Base-by-base conservation (phyloP, 352 stramenopile genomes). In the Thraustochytrium sp. region DNA sequence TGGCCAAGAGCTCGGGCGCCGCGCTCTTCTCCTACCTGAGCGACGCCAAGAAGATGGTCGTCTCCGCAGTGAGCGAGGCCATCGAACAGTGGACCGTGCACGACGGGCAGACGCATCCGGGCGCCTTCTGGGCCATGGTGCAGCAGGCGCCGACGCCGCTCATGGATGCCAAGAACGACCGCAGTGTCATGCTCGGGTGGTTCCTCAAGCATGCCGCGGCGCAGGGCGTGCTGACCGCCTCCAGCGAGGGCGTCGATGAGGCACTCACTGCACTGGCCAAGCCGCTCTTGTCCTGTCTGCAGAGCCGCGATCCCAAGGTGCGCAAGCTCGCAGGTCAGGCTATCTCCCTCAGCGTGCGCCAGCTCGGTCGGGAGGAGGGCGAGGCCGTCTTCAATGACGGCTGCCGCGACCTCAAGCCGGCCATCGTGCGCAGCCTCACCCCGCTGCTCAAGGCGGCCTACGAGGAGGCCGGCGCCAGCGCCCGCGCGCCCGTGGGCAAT, bases 11-110 rank as follows among this genome's bases (percentile, higher is more conserved):
- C 21, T 75, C 44, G 1, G 68, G 44, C 11, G 53, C 26, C 5
- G 23, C 46, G 16, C 13, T 80, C 5, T 53, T 80, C n/a, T 48
- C 26, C 4, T 80, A 51, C 53, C 44, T 80, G 2, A 51, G 68
- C 37, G 68, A 80, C 51, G 31, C 36, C n/a, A 80, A 80, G 51
- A 80, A 80, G 68, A 51, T 42, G 18, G 68, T 80, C 37, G 48
- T 64, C 3, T 11, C 46, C 8, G 68, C 68, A 9, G 76, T 53
- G 21, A 51, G 76, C 16, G 40, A 80, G 31, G 68, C 68, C 34
- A 21, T 80, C 16, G 68, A 80, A 31, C 23, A 72, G 23, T 80
- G 68, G 68, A 80, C 68, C 4, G 68, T 80, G 26, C 68, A 80
- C 68, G 68, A 80, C 38, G 68, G 68, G 44, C 3, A 61, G 23